Base-by-base conservation (phyloP, 371 early-diverging fungal species). In the Mortierella sp. region DNA sequence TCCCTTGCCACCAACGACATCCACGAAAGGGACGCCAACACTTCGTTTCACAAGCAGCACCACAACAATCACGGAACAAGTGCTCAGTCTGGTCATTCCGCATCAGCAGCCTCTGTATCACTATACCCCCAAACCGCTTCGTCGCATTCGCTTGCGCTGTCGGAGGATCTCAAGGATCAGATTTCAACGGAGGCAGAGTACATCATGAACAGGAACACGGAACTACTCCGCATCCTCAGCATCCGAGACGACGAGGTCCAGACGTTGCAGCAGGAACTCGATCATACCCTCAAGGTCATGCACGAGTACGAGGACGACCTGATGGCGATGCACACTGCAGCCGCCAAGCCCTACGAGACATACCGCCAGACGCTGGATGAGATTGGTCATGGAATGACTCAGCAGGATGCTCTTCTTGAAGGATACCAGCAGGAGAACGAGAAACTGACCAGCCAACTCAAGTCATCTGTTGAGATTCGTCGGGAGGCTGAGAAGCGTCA, bases 301-400 rank as follows among this genome's bases (percentile, higher is more conserved):
- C 87, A 86, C 51, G 87, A 86, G 71, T 86, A 86, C 56, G 87
- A 86, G 72, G 80, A 86, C 29, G 87, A 86, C 51, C 68, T 86
- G 77, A 86, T 86, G 87, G 78, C 82, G 44, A 86, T 86, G 87
- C 87, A 86, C 21, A 86, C 87, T 11, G 82, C 87, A 11, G 87
- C 82, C 2, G 87, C 87, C 12, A 82, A 86, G 54, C 87, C 87
- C 2, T 86, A 86, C 76, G 87, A 86, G 63, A 82, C 75, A 18
- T 86, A 86, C 46, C 79, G 82, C 35, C 82, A 82, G 56, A 86
- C 87, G 6, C 51, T 86, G 56, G 87, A 86, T 74, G 75, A 86
- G 55, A 82, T 86, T 27, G 87, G 87, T n/a, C 87, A 77, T 63
- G 87, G 82, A 35, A 82, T 86, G 87, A 86, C 87, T 14, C 87